These are phyloP conservation scores for Monosporascus ibericus DNA, from an alignment of 2,329 filamentous ascomycete genomes.

Conservation along the genomic window DNA sequence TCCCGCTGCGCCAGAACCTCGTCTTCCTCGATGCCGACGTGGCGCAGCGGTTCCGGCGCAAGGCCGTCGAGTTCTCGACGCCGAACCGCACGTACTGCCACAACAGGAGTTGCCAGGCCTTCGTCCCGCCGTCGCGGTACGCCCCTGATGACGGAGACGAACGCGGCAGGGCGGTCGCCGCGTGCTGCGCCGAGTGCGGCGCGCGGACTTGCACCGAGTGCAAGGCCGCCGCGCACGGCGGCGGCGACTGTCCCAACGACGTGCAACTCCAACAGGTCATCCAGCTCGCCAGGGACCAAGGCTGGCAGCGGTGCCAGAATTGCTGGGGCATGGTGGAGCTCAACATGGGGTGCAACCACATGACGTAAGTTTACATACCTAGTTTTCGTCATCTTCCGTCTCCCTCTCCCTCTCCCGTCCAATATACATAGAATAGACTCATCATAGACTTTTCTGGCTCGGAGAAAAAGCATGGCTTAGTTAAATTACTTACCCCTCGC, in stretches of 20 bases:
- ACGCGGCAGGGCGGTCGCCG: slow-evolving; percentile 19
- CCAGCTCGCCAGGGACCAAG: slow-evolving; percentile 30
- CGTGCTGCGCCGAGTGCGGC: slow-evolving; percentile 34
- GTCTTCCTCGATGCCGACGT: slow-evolving; percentile 31
- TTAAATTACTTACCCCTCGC: background rate
- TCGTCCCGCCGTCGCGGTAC: slow-evolving; percentile 34
- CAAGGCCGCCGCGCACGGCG: slow-evolving; percentile 38
- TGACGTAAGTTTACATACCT: slow-evolving; percentile 38
- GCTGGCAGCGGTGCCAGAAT: slow-evolving; percentile 45
- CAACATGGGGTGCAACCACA: slow-evolving; percentile 47
- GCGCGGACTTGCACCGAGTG: slow-evolving; percentile 43
- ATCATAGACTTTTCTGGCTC: background rate
- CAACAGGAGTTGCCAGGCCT: slow-evolving; percentile 34
- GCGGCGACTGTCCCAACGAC: slow-evolving; percentile 43
- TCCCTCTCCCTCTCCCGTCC: background rate
- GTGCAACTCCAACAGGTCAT: slow-evolving; percentile 32
- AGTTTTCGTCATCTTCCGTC: background rate
- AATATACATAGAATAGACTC: no score
- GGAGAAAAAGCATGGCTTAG: no score
- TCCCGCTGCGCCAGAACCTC: slow-evolving; percentile 30
- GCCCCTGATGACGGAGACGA: slow-evolving; percentile 7
- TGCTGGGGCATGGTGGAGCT: slow-evolving; percentile 46
- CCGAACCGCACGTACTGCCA: slow-evolving; percentile 47
- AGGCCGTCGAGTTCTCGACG: slow-evolving; percentile 42
- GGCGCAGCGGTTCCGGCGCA: slow-evolving; percentile 31